Percentiles rank a stretch among this genome's conserved stretches.
Conservation (phyloP, 2,329 filamentous ascomycete genomes). For the Septoria linicola region DNA sequence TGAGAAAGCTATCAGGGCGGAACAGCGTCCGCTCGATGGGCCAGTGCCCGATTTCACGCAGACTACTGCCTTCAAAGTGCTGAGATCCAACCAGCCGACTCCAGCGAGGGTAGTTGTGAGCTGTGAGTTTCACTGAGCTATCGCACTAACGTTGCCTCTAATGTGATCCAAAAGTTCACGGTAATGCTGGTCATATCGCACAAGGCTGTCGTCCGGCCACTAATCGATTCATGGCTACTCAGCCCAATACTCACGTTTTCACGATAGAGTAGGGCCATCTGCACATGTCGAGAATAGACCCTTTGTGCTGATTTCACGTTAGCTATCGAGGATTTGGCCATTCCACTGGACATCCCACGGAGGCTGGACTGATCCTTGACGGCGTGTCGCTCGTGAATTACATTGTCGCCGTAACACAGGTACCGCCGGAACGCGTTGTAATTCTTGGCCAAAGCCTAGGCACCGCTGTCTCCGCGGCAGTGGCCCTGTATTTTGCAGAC, state of each 20-base stretch:
- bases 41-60: conserved; percentile 46
- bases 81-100: conserved; percentile 48
- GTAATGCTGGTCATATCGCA: conserved; percentile 84
- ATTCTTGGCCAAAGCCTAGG: conserved; percentile 85
- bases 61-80: conserved; percentile 51
- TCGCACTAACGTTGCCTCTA: background rate
- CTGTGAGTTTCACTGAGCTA: conserved; percentile 41
- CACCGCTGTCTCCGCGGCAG: conserved; percentile 75
- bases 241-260: conserved; percentile 75
- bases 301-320: background rate
- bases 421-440: conserved; percentile 71
- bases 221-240: conserved; percentile 73
- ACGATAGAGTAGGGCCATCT: conserved; percentile 61
- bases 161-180: conserved; percentile 29
- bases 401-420: conserved; percentile 61
- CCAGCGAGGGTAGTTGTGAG: conserved; percentile 56
- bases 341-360: conserved; percentile 76
- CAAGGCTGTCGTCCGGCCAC: conserved; percentile 73
- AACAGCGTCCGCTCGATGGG: conserved; percentile 51
- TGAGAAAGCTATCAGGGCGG: conserved; percentile 56
- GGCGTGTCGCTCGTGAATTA: conserved; percentile 72
- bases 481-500: conserved; percentile 65
- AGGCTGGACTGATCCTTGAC: conserved; percentile 78
- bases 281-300: background rate
- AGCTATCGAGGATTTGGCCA: conserved; percentile 80